These are phyloP conservation scores for Claviceps purpurea DNA, from an alignment of 2,329 filamentous ascomycete genomes.

Conservation along the genomic window DNA sequence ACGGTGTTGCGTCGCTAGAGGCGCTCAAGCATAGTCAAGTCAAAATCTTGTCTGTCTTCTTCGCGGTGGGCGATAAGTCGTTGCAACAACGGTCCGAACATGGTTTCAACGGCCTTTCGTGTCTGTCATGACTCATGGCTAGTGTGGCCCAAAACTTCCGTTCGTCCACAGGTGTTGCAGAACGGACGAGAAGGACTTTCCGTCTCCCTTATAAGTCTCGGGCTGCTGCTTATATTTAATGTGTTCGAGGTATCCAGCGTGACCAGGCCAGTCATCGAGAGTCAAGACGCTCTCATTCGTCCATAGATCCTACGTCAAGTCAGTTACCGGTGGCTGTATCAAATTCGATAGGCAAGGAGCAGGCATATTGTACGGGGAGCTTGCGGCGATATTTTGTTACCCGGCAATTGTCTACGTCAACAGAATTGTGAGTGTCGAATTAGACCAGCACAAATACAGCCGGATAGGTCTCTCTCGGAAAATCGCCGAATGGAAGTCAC, in stretches of 20 bases:
- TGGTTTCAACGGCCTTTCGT: background rate
- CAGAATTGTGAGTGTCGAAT: slow-evolving; percentile 6
- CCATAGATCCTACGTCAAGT: slow-evolving; percentile 18
- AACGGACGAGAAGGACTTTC: background rate
- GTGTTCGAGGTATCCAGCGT: background rate
- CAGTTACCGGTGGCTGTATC: slow-evolving; percentile 7
- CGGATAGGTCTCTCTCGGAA: slow-evolving; percentile 7
- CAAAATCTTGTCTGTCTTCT: background rate
- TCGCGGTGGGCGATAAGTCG: background rate
- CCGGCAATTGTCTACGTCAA: slow-evolving; percentile 13
- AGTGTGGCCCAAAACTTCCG: background rate
- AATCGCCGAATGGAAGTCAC: too few relatives aligned
- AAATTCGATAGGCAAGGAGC: slow-evolving; percentile 16
- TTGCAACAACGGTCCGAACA: background rate
- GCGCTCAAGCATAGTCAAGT: background rate
- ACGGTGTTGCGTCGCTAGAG: background rate
- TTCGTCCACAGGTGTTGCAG: background rate
- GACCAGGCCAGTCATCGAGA: too few relatives aligned
- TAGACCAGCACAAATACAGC: too few relatives aligned
- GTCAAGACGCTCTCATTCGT: too few relatives aligned
- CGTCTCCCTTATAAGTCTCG: background rate
- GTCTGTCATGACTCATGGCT: background rate
- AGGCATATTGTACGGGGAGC: slow-evolving; percentile 21
- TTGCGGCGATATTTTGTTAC: slow-evolving; percentile 6
- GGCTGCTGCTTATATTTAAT: background rate